Base-by-base conservation (phyloP, 2,329 filamentous ascomycete species). In the Metarhizium rileyi region DNA sequence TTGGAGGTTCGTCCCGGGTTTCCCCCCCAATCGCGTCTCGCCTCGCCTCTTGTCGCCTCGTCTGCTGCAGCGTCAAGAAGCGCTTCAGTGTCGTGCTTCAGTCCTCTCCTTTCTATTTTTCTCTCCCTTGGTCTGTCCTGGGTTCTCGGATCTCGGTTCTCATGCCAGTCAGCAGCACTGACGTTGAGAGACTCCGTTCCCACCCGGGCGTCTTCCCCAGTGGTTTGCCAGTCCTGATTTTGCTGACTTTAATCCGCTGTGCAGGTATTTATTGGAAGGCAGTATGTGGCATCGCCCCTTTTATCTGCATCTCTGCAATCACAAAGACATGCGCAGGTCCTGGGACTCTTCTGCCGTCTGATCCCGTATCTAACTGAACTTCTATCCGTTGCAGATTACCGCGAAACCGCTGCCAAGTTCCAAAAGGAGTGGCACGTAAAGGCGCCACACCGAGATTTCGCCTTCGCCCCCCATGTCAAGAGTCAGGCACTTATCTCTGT, bases 381-480 rank as follows among this genome's bases (percentile, higher is more conserved):
- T 36, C 23, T 28, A 16, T 25, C 28, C 26, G 5, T 36, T 52
- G 48, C 70, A 84, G 81, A 83, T 70, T 84, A 82, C 70, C 76
- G 77, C 67, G 81, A 84, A 65, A 82, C 81, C 41, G 81, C 81
- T 49, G 76, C 78, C 67, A 82, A 81, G 63, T 78, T 84, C 57
- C 80, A 83, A 61, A 83, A 83, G 63, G 80, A 84, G 69, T 84
- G 81, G 81, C 75, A 80, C 66, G 70, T 81, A 56, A 70, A 74
- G 60, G 72, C 78, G 65, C 81, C 81, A 58, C 78, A 83, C 63
- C 74, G 75, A 59, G 71, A 81, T 53, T 77, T 84, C 54, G 71
- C 76, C 53, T 84, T 84, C 66, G 81, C 81, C 63, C 76, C 74
- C 60, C 75, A 83, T 67, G 79, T 84, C 65, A 76, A 81, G 65